A percentile compares a stretch with the other conserved stretches of the same genome.
phyloP scores from a whole-genome alignment of 202 grass and related monocot species.

The Elaeis oleifera region DNA sequence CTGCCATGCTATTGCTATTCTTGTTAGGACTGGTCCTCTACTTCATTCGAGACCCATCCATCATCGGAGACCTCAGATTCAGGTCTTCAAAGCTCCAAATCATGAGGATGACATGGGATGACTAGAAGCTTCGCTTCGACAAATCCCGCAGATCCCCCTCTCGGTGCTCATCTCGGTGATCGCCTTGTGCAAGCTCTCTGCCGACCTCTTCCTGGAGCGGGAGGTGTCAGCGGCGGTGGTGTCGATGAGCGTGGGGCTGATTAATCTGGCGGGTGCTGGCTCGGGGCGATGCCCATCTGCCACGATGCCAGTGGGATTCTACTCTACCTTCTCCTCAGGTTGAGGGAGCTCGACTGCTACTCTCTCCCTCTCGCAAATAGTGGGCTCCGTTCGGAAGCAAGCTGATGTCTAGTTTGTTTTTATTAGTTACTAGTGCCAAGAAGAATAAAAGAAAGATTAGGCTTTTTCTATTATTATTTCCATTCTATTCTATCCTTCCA shows the following conservation, averaged over 20 bases:
- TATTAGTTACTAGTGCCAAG: no score
- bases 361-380: neutral
- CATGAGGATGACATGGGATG: slow-evolving; percentile 51
- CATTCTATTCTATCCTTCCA: neutral
- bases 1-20: slow-evolving; percentile 50
- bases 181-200: slow-evolving; percentile 85
- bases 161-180: slow-evolving; percentile 80
- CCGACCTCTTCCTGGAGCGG: slow-evolving; percentile 62
- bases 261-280: slow-evolving; percentile 83
- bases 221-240: slow-evolving; percentile 51
- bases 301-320: slow-evolving; percentile 62
- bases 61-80: slow-evolving; percentile 37
- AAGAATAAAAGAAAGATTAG: no score
- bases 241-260: slow-evolving; percentile 64
- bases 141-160: slow-evolving; percentile 66
- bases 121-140: slow-evolving; percentile 45
- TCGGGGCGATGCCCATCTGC: slow-evolving; percentile 76
- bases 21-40: slow-evolving; percentile 44
- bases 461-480: no score
- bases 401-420: no score
- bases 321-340: slow-evolving; percentile 32
- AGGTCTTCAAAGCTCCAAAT: slow-evolving; percentile 43
- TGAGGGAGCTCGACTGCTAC: slow-evolving; percentile 37
- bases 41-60: slow-evolving; percentile 52
- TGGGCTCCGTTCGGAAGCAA: no score